Conservation (phyloP, 192 early-diverging fungal genomes). For the Lobosporangium transversale region DNA sequence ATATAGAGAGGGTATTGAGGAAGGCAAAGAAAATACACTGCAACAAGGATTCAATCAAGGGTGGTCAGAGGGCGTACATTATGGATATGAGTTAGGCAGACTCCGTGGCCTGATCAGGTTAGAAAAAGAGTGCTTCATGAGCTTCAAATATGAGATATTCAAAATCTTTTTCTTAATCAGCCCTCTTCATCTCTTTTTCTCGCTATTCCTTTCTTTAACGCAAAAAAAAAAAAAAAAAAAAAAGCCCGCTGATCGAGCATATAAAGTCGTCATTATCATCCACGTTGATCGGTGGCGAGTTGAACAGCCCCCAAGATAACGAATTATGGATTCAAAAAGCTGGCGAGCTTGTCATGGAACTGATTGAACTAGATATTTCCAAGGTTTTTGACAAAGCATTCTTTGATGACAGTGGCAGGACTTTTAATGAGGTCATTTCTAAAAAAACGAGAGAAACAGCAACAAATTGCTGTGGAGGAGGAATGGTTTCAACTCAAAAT, state of each 20-base stretch:
- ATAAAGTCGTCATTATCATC: conserved; percentile 6
- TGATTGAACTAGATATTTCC: conserved; percentile 35
- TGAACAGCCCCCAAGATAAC: conserved; percentile 5
- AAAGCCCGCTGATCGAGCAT: conserved; percentile 33
- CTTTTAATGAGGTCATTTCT: neutral
- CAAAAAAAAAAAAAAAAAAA: no score
- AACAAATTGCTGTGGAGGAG: conserved; percentile 18
- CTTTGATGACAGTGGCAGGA: conserved; percentile 23
- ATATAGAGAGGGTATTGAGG: conserved; percentile 72
- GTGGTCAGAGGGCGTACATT: conserved; percentile 62
- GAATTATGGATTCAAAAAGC: conserved; percentile 24
- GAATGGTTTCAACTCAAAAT: neutral
- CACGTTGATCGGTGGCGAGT: no score
- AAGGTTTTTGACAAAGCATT: conserved; percentile 51
- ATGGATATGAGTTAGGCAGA: conserved; percentile 62
- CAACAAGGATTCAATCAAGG: conserved; percentile 73
- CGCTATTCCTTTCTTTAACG: neutral
- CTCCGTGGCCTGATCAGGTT: conserved; percentile 67
- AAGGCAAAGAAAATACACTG: conserved; percentile 65
- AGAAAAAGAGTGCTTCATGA: neutral
- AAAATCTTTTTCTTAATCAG: neutral
- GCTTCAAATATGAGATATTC: neutral
- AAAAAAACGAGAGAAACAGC: neutral
- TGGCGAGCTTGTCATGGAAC: conserved; percentile 23
- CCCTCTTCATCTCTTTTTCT: neutral